A percentile compares a stretch with the other conserved stretches of the same genome.
These are phyloP conservation scores for Pelargonium myrrhifolium DNA, from an alignment of 441 rosid species.

Conservation along the genomic window DNA sequence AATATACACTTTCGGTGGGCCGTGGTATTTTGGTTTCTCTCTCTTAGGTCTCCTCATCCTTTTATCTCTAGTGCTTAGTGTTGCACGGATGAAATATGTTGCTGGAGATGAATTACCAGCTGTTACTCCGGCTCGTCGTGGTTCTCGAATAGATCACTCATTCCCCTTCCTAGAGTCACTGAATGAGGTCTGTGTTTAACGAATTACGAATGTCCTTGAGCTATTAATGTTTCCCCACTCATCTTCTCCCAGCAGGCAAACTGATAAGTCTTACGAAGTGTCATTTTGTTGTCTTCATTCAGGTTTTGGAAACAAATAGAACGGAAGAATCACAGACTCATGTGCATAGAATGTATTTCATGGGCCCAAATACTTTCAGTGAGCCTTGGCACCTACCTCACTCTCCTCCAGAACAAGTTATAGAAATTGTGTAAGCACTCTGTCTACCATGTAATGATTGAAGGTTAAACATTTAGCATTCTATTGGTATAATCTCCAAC, in stretches of 20 bases:
- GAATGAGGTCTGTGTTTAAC: slow-evolving; percentile 50
- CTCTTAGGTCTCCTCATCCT: slow-evolving; percentile 66
- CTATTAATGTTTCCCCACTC: not conserved
- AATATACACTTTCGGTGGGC: slow-evolving; percentile 89
- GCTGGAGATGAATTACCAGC: slow-evolving; percentile 72
- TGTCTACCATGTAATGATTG: slow-evolving; percentile 5
- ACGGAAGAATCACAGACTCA: slow-evolving; percentile 80
- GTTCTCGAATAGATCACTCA: slow-evolving; percentile 67
- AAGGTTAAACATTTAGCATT: slow-evolving; percentile 7
- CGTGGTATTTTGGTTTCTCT: slow-evolving; percentile 74
- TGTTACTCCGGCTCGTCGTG: slow-evolving; percentile 46
- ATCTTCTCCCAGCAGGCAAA: not conserved
- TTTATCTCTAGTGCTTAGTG: slow-evolving; percentile 81
- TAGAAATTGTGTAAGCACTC: slow-evolving; percentile 67
- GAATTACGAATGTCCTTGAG: slow-evolving; percentile 2
- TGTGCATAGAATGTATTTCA: slow-evolving; percentile 77
- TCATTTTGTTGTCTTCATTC: slow-evolving; percentile 18
- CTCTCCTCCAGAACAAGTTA: slow-evolving; percentile 74
- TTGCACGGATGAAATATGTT: slow-evolving; percentile 82
- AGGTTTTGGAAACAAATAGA: slow-evolving; percentile 80
- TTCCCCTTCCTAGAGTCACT: slow-evolving; percentile 87
- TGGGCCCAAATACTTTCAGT: slow-evolving; percentile 82
- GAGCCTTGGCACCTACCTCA: slow-evolving; percentile 84
- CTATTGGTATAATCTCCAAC: not conserved
- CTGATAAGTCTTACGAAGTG: slow-evolving; percentile 4